phyloP scores from a whole-genome alignment of 1,284 basidiomycete genomes.

The Ceratorhiza oryzae-sativae region DNA sequence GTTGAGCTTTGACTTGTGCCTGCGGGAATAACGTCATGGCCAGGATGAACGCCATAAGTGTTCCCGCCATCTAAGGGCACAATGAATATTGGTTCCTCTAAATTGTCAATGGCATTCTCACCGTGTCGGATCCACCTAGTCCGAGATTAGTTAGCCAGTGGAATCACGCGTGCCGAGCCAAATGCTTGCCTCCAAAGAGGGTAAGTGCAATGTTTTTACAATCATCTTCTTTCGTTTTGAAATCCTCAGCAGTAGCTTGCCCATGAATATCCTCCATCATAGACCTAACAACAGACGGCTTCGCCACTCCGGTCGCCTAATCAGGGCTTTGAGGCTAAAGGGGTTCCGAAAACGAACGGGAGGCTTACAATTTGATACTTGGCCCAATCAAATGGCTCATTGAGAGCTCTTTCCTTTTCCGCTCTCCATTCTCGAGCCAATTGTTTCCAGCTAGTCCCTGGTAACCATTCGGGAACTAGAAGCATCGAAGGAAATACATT shows the following conservation, averaged over 20 bases:
- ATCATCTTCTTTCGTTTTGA: neutral
- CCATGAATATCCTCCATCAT: neutral
- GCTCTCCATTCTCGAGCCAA: neutral
- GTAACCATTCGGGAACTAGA: constrained; percentile 10
- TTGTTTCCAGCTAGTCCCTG: constrained; percentile 9
- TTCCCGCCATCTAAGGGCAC: constrained; percentile 42
- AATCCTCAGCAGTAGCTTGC: neutral
- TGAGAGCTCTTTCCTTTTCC: neutral
- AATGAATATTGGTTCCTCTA: no score
- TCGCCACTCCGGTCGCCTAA: neutral
- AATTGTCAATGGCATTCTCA: neutral
- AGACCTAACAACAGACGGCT: neutral
- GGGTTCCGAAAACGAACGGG: no score
- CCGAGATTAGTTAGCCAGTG: neutral
- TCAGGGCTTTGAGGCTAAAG: no score
- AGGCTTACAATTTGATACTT: constrained; percentile 4
- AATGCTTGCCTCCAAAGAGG: constrained; percentile 1
- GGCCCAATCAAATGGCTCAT: constrained; percentile 6
- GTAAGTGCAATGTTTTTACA: neutral
- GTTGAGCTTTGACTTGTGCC: constrained; percentile 44
- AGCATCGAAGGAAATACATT: neutral
- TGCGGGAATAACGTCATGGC: constrained; percentile 46
- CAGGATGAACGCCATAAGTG: constrained; percentile 43
- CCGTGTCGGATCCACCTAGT: constrained; percentile 9
- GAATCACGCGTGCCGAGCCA: neutral